Evolutionary conservation across 2,329 filamentous ascomycete genomes (phyloP), one percentile per base, ranked within the genome.

Genomic region (Pseudocercospora vitis): DNA sequence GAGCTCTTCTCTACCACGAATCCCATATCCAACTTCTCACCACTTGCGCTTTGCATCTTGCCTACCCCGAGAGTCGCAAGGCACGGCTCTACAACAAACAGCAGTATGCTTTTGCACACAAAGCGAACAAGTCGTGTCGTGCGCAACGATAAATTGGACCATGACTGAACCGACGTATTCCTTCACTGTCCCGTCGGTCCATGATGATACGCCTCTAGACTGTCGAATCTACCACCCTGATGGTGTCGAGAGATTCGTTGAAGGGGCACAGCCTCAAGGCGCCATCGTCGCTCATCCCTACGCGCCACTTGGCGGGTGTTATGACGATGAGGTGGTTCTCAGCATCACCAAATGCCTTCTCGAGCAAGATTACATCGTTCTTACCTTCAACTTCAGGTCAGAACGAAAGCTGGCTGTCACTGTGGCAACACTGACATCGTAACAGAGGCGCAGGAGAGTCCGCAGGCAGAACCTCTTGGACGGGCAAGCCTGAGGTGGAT

Each of bases 321-420:
- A 85, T 67, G 89, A 97, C 68, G 91, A 97, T 68, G 81, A 82
- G 0, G 79, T 96, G 0, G 86, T 97, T 1, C 78, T 82, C n/a
- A 76, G 83, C 7, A 73, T 88, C 2, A 83, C 81, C 0, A 74
- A 76, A 1, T 72, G 86, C 53, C 76, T 95, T 40, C 70, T 95
- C n/a, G 75, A 79, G 3, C 73, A 78, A 48, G 89, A 88, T 1
- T 95, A 83, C 65, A 69, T 95, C 1, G 87, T 96, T 2, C 86
- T 81, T 6, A 95, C 90, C 0, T 96, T 97, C 72, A 96, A 97
- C 67, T 96, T 97, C 69, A 82, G 91, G 88, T 91, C 75, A 48
- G 71, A 59, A 16, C 6, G 9, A 26, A 31, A n/a, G 33, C 8
- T 12, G 14, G 16, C 3, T 42, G 4, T 29, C 11, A 33, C 7